These are phyloP conservation scores for Cardamine chenopodiifolia DNA, from an alignment of 345 rosid species.

Conservation along the genomic window DNA sequence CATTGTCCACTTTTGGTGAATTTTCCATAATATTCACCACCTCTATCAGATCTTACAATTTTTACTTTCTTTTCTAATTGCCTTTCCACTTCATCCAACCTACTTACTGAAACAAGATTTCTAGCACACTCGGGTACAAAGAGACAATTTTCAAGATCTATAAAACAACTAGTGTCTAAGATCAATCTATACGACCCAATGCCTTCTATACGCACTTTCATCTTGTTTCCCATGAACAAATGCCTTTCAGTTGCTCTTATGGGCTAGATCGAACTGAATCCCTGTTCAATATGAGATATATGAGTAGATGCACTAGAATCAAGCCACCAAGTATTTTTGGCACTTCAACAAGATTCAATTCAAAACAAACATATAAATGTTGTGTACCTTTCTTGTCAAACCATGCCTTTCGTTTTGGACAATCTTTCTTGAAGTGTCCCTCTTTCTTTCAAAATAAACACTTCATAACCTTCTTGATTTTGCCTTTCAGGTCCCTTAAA, in stretches of 20 bases:
- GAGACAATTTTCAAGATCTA: background rate
- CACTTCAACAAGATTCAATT: conserved; percentile 5
- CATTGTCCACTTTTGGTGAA: background rate
- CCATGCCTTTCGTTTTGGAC: background rate
- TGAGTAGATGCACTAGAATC: conserved; percentile 10
- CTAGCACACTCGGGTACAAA: background rate
- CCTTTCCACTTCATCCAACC: background rate
- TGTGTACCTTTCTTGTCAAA: background rate
- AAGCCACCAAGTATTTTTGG: conserved; percentile 12
- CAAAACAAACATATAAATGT: background rate
- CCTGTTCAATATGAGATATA: background rate
- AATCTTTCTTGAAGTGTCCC: conserved; percentile 9
- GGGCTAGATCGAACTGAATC: background rate
- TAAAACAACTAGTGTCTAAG: background rate
- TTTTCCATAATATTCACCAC: background rate
- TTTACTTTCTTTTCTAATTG: background rate
- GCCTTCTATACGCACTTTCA: background rate
- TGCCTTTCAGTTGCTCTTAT: background rate
- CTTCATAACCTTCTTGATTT: background rate
- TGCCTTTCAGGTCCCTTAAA: background rate
- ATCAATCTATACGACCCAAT: background rate
- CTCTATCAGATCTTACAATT: background rate
- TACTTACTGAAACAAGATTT: background rate
- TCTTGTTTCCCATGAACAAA: background rate
- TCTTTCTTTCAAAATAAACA: background rate